phyloP scores from a whole-genome alignment of 2,329 filamentous ascomycete species.

The Cytospora paraplurivora region DNA sequence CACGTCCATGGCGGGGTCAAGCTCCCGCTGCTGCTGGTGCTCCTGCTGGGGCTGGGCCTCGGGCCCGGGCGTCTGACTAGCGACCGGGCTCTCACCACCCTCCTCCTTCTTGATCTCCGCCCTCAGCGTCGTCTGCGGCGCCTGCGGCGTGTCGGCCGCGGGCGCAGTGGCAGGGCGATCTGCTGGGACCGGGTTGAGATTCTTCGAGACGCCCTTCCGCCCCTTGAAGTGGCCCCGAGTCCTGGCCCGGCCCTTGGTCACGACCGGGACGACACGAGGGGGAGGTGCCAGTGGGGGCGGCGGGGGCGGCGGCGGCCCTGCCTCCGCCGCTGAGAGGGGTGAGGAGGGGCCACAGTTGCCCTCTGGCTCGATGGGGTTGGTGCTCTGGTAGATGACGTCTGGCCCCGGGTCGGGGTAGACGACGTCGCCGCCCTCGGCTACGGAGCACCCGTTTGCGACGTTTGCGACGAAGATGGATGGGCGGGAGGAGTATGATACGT shows the following conservation, averaged over 20 bases:
- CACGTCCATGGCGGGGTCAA: conserved; percentile 24
- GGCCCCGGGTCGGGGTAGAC: conserved; percentile 67
- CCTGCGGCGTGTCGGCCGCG: no score
- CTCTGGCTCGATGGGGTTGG: conserved; percentile 41
- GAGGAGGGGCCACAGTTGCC: conserved; percentile 40
- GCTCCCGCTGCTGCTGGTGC: conserved; percentile 27
- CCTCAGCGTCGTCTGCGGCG: no score
- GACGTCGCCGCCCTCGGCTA: conserved; percentile 59
- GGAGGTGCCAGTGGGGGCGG: no score
- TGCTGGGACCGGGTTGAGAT: no score
- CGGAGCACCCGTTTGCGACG: conserved; percentile 59
- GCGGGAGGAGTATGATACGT: conserved; percentile 54
- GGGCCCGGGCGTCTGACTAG: not conserved
- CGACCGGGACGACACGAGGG: conserved; percentile 10
- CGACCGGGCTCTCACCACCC: no score
- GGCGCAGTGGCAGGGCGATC: no score
- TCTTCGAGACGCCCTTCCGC: no score
- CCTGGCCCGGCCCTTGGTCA: no score
- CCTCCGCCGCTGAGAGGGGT: conserved; percentile 33
- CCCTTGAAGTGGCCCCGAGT: no score
- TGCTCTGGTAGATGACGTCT: conserved; percentile 47
- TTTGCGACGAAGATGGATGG: conserved; percentile 75
- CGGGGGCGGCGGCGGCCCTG: conserved; percentile 31
- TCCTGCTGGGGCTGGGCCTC: conserved; percentile 25
- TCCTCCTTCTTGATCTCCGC: no score